Percentiles rank a stretch among this genome's conserved stretches.
Evolutionary conservation across 306 rosid species (phyloP).

Genomic region (Prunus campanulata): DNA sequence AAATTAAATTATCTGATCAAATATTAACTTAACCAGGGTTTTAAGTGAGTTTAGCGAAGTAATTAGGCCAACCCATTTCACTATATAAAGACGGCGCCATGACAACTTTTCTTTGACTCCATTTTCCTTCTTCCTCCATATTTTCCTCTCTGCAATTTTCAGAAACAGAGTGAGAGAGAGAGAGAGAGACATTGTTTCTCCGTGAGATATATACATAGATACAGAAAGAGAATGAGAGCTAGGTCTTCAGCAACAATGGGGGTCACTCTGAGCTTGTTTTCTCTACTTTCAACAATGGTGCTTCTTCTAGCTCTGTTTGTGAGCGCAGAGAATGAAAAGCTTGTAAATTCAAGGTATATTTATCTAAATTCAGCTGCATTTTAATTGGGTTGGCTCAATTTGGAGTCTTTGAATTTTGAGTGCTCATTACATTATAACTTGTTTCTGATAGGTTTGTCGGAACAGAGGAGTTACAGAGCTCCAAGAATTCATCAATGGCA

Average conservation of each 20-base stretch:
- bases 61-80: neutral
- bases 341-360: slow-evolving; percentile 47
- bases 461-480: slow-evolving; percentile 45
- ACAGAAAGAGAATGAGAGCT: neutral
- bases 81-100: slow-evolving; percentile 49
- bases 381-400: neutral
- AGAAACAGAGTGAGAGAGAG: neutral
- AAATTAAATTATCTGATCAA: neutral
- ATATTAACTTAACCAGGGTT: slow-evolving; percentile 56
- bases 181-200: neutral
- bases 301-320: slow-evolving; percentile 25
- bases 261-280: slow-evolving; percentile 27
- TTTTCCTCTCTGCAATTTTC: slow-evolving; percentile 18
- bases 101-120: slow-evolving; percentile 36
- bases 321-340: slow-evolving; percentile 14
- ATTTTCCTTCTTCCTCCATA: slow-evolving; percentile 14
- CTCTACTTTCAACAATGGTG: slow-evolving; percentile 28
- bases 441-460: slow-evolving; percentile 37
- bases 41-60: slow-evolving; percentile 1
- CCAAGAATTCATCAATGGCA: slow-evolving; percentile 64
- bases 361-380: neutral
- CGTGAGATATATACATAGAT: neutral
- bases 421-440: neutral
- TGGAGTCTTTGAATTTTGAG: neutral
- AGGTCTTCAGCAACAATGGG: slow-evolving; percentile 41